phyloP scores from a whole-genome alignment of 1,284 basidiomycete species.

The Leccinum angustisporum region DNA sequence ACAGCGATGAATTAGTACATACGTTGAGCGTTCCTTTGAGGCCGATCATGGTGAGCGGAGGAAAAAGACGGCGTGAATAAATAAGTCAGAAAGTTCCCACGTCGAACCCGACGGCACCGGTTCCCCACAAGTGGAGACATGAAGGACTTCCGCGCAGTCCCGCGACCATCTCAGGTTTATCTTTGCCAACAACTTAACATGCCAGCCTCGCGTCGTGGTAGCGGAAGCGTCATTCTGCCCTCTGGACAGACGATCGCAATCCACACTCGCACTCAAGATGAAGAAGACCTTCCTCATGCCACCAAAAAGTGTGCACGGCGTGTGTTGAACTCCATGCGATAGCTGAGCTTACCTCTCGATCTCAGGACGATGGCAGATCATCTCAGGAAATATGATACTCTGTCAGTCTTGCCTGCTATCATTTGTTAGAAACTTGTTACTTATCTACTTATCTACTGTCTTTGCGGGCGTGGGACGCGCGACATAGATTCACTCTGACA shows the following conservation, averaged over 20 bases:
- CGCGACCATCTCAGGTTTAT: not conserved
- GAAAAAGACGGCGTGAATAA: not conserved
- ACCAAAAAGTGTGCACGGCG: conserved; percentile 67
- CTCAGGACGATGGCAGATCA: conserved; percentile 85
- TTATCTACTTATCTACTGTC: conserved; percentile 11
- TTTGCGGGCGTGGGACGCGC: not conserved
- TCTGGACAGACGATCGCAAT: conserved; percentile 70
- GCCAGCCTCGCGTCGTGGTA: conserved; percentile 71
- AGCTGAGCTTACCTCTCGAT: conserved; percentile 8
- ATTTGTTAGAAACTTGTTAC: not conserved
- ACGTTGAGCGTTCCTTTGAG: conserved; percentile 90
- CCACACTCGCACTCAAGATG: conserved; percentile 59
- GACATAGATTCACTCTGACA: conserved; percentile 74
- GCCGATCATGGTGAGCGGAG: conserved; percentile 72
- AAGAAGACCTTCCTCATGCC: conserved; percentile 82
- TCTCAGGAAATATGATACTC: conserved; percentile 81
- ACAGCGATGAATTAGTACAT: conserved; percentile 26
- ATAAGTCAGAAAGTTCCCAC: conserved; percentile 29
- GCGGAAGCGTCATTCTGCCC: conserved; percentile 69
- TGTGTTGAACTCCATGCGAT: not conserved
- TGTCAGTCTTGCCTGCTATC: conserved; percentile 49
- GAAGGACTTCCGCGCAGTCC: not conserved
- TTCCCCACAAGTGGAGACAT: conserved; percentile 5
- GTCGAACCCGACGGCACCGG: not conserved
- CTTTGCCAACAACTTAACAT: conserved; percentile 35